A percentile compares a stretch with the other conserved stretches of the same genome.
These are phyloP conservation scores for Auxenochlorella pyrenoidosa DNA, from an alignment of 139 green algal genomes.

Conservation along the genomic window DNA sequence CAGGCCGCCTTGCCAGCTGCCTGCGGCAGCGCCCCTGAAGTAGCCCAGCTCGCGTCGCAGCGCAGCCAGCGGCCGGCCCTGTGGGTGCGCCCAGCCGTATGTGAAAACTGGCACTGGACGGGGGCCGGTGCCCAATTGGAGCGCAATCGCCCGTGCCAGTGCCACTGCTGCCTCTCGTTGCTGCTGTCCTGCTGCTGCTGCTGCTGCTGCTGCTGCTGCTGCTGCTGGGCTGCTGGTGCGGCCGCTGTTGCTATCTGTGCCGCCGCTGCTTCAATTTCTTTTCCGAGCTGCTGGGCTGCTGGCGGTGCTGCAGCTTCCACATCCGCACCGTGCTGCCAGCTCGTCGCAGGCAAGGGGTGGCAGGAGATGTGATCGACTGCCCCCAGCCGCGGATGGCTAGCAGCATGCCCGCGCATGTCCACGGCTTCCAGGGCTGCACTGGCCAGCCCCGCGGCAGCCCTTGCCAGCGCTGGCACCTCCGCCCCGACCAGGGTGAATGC, in stretches of 20 bases:
- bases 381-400: constrained; percentile 80
- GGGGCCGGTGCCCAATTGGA: constrained; percentile 8
- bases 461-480: constrained; percentile 34
- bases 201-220: not conserved
- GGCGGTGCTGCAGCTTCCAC: no score
- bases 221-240: not conserved
- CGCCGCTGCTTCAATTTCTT: not conserved
- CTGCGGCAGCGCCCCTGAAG: constrained; percentile 23
- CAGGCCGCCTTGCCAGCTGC: constrained; percentile 1
- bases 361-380: constrained; percentile 82
- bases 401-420: constrained; percentile 70
- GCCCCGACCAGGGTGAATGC: constrained; percentile 68
- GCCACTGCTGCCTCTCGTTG: constrained; percentile 2
- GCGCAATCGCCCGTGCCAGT: constrained; percentile 38
- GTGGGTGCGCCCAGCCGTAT: constrained; percentile 68
- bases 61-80: constrained; percentile 57
- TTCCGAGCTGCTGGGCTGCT: not conserved
- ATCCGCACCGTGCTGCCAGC: not conserved
- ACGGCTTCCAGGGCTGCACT: constrained; percentile 59
- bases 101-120: constrained; percentile 65
- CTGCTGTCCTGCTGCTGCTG: not conserved
- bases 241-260: not conserved
- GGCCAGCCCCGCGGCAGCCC: constrained; percentile 46
- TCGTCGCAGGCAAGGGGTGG: constrained; percentile 61
- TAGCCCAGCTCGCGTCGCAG: constrained; percentile 63